Conservation (phyloP, 2,329 filamentous ascomycete species). For the Tolypocladium ovalisporum region DNA sequence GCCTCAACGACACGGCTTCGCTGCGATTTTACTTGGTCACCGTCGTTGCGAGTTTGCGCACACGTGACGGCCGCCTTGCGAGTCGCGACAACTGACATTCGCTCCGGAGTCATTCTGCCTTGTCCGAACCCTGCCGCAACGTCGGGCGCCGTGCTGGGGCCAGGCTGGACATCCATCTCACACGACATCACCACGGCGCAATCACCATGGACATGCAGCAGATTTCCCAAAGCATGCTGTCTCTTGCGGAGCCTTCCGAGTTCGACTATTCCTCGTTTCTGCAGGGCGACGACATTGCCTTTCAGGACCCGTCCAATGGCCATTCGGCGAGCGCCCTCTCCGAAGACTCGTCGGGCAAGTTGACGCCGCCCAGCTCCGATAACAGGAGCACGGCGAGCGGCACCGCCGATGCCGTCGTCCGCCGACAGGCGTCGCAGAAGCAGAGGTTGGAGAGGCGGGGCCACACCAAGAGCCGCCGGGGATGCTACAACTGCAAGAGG, state of each 20-base stretch:
- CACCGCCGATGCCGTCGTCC: conserved; percentile 6
- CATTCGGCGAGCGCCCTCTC: conserved; percentile 3
- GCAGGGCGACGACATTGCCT: conserved; percentile 14
- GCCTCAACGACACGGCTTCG: not conserved
- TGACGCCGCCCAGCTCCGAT: conserved; percentile 18
- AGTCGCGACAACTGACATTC: not conserved
- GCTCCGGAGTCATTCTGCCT: not conserved
- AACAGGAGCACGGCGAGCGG: conserved; percentile 11
- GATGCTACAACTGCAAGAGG: conserved; percentile 58
- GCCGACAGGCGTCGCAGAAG: conserved; percentile 14
- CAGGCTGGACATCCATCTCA: not conserved
- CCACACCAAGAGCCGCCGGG: conserved; percentile 54
- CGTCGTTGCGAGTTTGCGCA: not conserved
- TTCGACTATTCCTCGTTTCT: conserved; percentile 30
- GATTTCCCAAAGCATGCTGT: conserved; percentile 16
- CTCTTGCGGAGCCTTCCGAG: conserved; percentile 17
- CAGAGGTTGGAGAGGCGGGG: conserved; percentile 43
- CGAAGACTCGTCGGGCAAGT: conserved; percentile 19
- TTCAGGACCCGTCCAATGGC: conserved; percentile 8
- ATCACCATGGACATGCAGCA: conserved; percentile 17
- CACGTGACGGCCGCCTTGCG: not conserved
- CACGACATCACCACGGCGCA: not conserved
- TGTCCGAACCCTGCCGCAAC: not conserved
- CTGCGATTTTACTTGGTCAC: not conserved
- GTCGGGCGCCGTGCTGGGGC: not conserved